Evolutionary conservation across 208 protist species (phyloP).

Genomic region (Endotrypanum monterogeii): DNA sequence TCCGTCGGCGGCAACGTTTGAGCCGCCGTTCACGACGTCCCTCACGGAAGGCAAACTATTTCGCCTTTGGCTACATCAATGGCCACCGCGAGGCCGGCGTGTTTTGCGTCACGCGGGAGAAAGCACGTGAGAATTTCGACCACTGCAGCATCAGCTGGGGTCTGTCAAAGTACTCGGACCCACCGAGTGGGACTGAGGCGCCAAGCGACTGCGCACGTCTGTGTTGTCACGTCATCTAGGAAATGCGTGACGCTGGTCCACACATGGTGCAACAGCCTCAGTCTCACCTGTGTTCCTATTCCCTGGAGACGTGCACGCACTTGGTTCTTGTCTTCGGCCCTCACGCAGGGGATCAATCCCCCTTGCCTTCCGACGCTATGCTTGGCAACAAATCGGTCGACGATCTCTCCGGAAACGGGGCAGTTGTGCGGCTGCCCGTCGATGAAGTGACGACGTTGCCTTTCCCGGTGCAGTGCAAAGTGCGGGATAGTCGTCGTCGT

Average conservation of each 20-base stretch:
- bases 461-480: conserved; percentile 52
- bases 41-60: conserved; percentile 18
- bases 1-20: conserved; percentile 3
- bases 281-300: conserved; percentile 64
- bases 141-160: conserved; percentile 73
- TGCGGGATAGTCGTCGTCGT: conserved; percentile 1
- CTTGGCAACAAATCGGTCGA: conserved; percentile 5
- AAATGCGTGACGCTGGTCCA: conserved; percentile 13
- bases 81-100: conserved; percentile 54
- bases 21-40: conserved; percentile 21
- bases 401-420: conserved; percentile 6
- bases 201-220: conserved; percentile 49
- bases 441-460: conserved; percentile 66
- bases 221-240: conserved; percentile 56
- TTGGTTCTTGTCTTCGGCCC: conserved; percentile 73
- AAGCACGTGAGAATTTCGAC: conserved; percentile 63
- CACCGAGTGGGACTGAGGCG: conserved; percentile 18
- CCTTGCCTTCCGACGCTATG: conserved; percentile 49
- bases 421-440: conserved; percentile 52
- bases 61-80: conserved; percentile 44
- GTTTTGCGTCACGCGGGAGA: conserved; percentile 84
- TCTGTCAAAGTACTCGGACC: conserved; percentile 68
- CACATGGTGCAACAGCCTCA: conserved; percentile 63
- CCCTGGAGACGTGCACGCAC: conserved; percentile 41
- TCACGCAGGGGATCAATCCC: conserved; percentile 49